Evolutionary conservation across 2,329 filamentous ascomycete species (phyloP).

Genomic region (Aspergillus spinulosporus): DNA sequence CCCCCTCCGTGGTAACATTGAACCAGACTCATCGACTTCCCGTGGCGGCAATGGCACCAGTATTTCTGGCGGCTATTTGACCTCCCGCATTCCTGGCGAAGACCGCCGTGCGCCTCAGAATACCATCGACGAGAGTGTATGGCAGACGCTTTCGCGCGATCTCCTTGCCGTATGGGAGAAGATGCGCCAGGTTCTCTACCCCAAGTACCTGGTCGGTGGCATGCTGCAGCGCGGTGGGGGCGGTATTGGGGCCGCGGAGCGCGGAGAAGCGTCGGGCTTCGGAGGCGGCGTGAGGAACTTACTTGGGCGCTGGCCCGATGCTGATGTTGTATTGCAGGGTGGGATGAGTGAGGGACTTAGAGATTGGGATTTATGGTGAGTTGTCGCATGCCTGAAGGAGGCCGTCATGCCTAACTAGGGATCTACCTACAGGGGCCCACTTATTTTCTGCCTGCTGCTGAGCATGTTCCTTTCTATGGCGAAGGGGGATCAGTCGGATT

Average conservation of each 20-base stretch:
- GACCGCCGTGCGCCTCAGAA: slow-evolving; percentile 86
- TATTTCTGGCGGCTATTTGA: slow-evolving; percentile 81
- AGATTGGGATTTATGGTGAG: slow-evolving; percentile 92
- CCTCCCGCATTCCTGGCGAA: slow-evolving; percentile 85
- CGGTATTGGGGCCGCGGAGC: slow-evolving; percentile 54
- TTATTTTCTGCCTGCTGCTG: slow-evolving; percentile 89
- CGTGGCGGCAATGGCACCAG: slow-evolving; percentile 40
- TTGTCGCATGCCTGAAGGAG: not conserved
- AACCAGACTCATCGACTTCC: slow-evolving; percentile 53
- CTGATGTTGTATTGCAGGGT: slow-evolving; percentile 64
- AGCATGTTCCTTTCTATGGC: slow-evolving; percentile 87
- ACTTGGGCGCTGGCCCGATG: slow-evolving; percentile 66
- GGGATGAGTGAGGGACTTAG: slow-evolving; percentile 85
- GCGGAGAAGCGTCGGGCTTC: slow-evolving; percentile 53
- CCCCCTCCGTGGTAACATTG: slow-evolving; percentile 82
- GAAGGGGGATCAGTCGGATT: slow-evolving; percentile 74
- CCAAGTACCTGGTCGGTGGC: slow-evolving; percentile 82
- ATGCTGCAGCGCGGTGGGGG: slow-evolving; percentile 61
- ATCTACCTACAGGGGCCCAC: slow-evolving; percentile 66
- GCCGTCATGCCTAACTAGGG: slow-evolving; percentile 5
- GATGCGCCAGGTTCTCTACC: slow-evolving; percentile 95
- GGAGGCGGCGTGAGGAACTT: slow-evolving; percentile 54
- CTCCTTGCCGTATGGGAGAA: slow-evolving; percentile 94
- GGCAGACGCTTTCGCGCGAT: slow-evolving; percentile 94
- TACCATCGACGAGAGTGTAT: slow-evolving; percentile 96